Evolutionary conservation across 2,329 filamentous ascomycete species (phyloP).

Genomic region (Colletotrichum tanaceti): DNA sequence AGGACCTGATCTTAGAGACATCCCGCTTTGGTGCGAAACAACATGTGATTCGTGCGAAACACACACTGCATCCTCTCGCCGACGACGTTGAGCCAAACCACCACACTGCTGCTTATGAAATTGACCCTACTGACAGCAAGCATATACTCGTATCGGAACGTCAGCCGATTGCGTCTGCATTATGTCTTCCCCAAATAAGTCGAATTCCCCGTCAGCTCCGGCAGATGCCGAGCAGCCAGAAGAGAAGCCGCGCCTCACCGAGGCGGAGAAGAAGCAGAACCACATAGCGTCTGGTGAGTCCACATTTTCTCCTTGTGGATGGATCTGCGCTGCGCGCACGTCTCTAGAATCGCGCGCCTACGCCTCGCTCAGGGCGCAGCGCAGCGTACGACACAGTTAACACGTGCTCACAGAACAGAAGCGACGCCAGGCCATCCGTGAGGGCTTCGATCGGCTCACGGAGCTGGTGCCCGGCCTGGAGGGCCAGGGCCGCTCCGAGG

Average conservation of each 20-base stretch:
- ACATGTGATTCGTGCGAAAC: conserved; percentile 39
- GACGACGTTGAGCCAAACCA: neutral
- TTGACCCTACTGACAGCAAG: neutral
- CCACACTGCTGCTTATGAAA: neutral
- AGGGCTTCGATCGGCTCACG: conserved; percentile 85
- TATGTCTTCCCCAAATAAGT: conserved; percentile 42
- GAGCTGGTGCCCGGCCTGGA: conserved; percentile 83
- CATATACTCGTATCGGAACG: neutral
- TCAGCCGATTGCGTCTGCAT: neutral
- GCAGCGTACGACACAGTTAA: conserved; percentile 40
- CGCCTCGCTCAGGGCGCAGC: conserved; percentile 25
- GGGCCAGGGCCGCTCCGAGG: conserved; percentile 87
- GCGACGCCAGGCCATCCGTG: conserved; percentile 74
- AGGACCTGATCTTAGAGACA: conserved; percentile 29
- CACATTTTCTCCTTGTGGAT: neutral
- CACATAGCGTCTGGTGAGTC: conserved; percentile 65
- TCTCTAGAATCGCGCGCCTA: neutral
- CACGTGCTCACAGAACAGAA: conserved; percentile 55
- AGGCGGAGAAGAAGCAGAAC: conserved; percentile 67
- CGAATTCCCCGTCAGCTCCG: conserved; percentile 35
- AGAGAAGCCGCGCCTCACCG: conserved; percentile 63
- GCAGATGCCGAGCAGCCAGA: conserved; percentile 47
- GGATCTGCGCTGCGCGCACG: neutral
- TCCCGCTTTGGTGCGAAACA: conserved; percentile 19
- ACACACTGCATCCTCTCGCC: conserved; percentile 9